Base-by-base conservation (phyloP, 768 basidiomycete genomes). In the Candolleomyces eurysporus region DNA sequence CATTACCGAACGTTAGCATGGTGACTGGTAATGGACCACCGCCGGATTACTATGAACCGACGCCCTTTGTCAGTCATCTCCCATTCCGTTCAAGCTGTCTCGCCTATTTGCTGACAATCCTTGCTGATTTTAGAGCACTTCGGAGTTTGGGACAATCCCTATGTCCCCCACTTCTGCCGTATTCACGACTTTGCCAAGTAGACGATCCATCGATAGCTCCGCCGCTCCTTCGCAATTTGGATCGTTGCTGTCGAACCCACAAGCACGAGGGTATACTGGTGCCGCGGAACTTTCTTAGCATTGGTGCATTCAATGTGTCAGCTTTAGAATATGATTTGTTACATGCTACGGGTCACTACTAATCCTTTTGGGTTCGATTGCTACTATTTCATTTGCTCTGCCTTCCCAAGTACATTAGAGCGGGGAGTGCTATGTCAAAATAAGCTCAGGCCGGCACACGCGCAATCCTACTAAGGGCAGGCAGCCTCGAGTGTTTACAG, bases 141-240 rank as follows among this genome's bases (percentile, higher is more conserved):
- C 70, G n/a, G 69, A 70, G 39, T 61, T 65, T 13, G 65, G 64
- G 59, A 21, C 62, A 59, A 36, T 68, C 70, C 17, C 56, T 52
- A n/a, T 72, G 72, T 19, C 68, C 6, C 61, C 66, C 2, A 68
- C 69, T 9, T 71, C 75, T 52, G 66, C 69, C 11, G 59, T 72
- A 36, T 73, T 72, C 55, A 75, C 73, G 11, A 74, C 71, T 17
- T 57, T 61, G 31, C 70, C 68, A 6, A 65, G 62, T n/a, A 69
- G 71, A 30, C 64, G 65, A 48, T 76, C 75, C 2, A 55, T 74
- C 60, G 76, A 77, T 45, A 76, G 73, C 36, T 58, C 70, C 59
- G 56, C 62, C 56, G 21, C 68, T 42, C 55, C 32, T 67, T 43
- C 61, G 21, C 45, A 22, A 19, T 61, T 61, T 46, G 60, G 60